phyloP scores from a whole-genome alignment of 2,329 filamentous ascomycete species.

The Pseudonectria buxi region DNA sequence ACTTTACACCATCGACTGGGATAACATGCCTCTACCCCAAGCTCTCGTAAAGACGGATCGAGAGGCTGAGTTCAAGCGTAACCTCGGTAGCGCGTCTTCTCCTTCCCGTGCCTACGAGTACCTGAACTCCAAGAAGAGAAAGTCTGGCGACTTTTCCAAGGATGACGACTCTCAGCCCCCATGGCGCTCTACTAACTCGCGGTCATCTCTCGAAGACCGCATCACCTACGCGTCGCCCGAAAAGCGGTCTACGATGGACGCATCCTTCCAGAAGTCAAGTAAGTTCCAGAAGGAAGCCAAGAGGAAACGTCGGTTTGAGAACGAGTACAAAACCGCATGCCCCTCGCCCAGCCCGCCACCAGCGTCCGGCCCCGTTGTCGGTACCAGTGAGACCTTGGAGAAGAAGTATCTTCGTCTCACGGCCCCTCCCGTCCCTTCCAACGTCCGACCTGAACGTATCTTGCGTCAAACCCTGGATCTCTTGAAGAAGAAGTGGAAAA shows the following conservation, averaged over 20 bases:
- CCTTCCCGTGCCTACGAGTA: conserved; percentile 19
- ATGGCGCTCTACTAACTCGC: conserved; percentile 66
- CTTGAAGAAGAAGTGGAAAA: conserved; percentile 89
- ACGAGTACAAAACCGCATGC: conserved; percentile 51
- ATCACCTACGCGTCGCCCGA: conserved; percentile 53
- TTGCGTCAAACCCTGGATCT: conserved; percentile 79
- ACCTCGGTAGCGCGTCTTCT: conserved; percentile 19
- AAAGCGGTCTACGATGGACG: conserved; percentile 39
- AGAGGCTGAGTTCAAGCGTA: conserved; percentile 38
- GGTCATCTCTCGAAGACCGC: conserved; percentile 62
- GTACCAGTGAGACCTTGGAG: conserved; percentile 76
- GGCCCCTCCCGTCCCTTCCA: conserved; percentile 77
- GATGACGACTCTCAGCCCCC: conserved; percentile 54
- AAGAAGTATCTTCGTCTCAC: conserved; percentile 95
- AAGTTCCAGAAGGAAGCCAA: conserved; percentile 90
- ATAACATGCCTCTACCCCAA: conserved; percentile 75
- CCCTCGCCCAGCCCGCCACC: conserved; percentile 51
- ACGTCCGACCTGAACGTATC: conserved; percentile 76
- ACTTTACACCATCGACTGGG: conserved; percentile 75
- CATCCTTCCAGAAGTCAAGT: conserved; percentile 55
- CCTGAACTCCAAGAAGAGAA: conserved; percentile 65
- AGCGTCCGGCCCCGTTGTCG: conserved; percentile 67
- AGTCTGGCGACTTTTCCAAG: conserved; percentile 60
- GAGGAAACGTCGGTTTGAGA: conserved; percentile 81
- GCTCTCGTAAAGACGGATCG: conserved; percentile 70